A percentile compares a stretch with the other conserved stretches of the same genome.
phyloP scores from a whole-genome alignment of 768 basidiomycete species.

The Multifurca ochricompacta region DNA sequence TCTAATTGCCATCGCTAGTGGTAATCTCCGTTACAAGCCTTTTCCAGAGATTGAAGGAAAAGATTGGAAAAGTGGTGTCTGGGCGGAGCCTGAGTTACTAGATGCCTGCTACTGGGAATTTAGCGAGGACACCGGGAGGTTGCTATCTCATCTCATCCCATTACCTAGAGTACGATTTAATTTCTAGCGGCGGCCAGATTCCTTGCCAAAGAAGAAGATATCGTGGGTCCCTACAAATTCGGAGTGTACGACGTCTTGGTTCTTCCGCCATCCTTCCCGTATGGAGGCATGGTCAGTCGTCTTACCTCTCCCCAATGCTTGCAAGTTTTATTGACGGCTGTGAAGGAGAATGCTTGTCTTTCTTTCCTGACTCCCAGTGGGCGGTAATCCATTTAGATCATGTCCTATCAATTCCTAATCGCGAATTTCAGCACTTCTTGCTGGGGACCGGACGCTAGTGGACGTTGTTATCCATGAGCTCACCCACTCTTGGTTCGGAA shows the following conservation, averaged over 20 bases:
- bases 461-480: slow-evolving; percentile 87
- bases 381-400: slow-evolving; percentile 21
- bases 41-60: slow-evolving; percentile 55
- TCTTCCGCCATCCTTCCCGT: slow-evolving; percentile 88
- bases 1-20: slow-evolving; percentile 85
- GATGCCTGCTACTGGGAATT: slow-evolving; percentile 83
- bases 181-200: slow-evolving; percentile 42
- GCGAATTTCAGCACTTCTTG: slow-evolving; percentile 52
- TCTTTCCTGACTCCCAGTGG: slow-evolving; percentile 84
- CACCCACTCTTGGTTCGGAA: slow-evolving; percentile 89
- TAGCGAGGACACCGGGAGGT: slow-evolving; percentile 76
- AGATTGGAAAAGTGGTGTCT: slow-evolving; percentile 77
- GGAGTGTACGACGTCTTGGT: slow-evolving; percentile 87
- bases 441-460: slow-evolving; percentile 79
- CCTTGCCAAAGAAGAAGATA: slow-evolving; percentile 64
- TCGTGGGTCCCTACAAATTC: slow-evolving; percentile 71
- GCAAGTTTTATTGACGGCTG: slow-evolving; percentile 5
- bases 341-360: slow-evolving; percentile 81
- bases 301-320: background rate
- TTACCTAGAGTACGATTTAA: background rate
- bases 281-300: slow-evolving; percentile 71
- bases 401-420: background rate
- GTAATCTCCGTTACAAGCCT: slow-evolving; percentile 66
- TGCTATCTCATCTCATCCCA: slow-evolving; percentile 7
- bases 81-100: slow-evolving; percentile 84